Conservation (phyloP, 2,329 filamentous ascomycete genomes). For the Ophiostoma ulmi region DNA sequence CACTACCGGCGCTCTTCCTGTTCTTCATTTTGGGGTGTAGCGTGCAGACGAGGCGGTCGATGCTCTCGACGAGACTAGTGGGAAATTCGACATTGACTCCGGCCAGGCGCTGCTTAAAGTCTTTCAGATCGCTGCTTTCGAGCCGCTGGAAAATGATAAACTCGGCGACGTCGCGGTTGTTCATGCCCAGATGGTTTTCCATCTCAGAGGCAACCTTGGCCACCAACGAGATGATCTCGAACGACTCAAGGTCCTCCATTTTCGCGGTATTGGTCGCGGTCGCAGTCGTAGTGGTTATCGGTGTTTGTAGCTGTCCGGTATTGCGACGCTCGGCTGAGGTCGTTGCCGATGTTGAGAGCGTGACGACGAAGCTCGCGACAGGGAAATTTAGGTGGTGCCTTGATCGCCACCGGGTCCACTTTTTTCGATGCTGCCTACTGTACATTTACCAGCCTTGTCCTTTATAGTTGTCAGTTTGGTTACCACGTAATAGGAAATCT, state of each 20-base stretch:
- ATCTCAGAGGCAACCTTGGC: conserved; percentile 92
- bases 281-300: not conserved
- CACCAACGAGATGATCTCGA: conserved; percentile 90
- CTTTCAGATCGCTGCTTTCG: conserved; percentile 62
- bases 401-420: conserved; percentile 8
- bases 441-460: conserved; percentile 5
- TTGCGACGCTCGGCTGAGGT: not conserved
- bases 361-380: not conserved
- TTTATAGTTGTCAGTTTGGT: not conserved
- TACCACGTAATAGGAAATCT: not conserved
- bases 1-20: conserved; percentile 34
- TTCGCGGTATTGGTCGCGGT: not conserved
- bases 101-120: conserved; percentile 71
- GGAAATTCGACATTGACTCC: conserved; percentile 75
- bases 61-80: conserved; percentile 82
- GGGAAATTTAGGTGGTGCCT: conserved; percentile 11
- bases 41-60: conserved; percentile 80
- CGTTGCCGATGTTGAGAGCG: not conserved
- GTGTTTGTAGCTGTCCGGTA: not conserved
- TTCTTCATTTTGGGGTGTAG: conserved; percentile 87
- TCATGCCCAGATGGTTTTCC: conserved; percentile 86
- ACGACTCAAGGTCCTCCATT: conserved; percentile 87
- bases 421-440: not conserved
- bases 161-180: conserved; percentile 91
- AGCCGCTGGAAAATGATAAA: conserved; percentile 89